phyloP scores from a whole-genome alignment of 345 rosid species.

The Viola odorata region DNA sequence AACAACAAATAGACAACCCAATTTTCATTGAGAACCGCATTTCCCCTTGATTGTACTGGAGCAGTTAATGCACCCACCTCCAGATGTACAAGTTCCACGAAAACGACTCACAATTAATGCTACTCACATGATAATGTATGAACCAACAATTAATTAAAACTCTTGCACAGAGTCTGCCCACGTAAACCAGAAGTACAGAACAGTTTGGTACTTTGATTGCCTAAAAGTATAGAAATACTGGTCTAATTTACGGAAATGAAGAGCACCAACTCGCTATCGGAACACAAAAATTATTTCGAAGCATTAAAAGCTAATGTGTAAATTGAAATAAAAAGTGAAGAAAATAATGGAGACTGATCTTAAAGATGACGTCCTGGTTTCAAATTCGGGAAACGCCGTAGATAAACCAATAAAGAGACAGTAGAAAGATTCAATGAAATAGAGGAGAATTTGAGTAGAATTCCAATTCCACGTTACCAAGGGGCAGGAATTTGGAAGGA shows the following conservation, averaged over 20 bases:
- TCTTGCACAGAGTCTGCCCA: background rate
- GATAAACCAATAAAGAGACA: background rate
- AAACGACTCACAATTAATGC: background rate
- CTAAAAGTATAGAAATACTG: too few relatives aligned
- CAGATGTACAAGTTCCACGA: background rate
- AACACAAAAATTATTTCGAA: too few relatives aligned
- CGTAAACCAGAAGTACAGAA: background rate
- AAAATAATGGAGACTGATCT: background rate
- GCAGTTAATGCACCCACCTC: background rate
- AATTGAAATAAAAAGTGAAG: background rate
- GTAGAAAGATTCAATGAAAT: background rate
- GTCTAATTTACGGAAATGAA: too few relatives aligned
- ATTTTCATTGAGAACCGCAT: slow-evolving; percentile 4
- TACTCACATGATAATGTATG: background rate
- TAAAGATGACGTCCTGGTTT: background rate
- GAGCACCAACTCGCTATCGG: too few relatives aligned
- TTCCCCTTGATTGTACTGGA: background rate
- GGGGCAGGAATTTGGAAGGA: slow-evolving; percentile 76
- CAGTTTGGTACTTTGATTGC: too few relatives aligned
- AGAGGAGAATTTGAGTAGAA: slow-evolving; percentile 9
- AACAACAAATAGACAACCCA: background rate
- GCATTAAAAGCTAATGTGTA: background rate
- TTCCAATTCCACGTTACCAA: slow-evolving; percentile 38
- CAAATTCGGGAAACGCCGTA: background rate
- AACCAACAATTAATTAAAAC: background rate